Evolutionary conservation across 352 stramenopile genomes (phyloP), one percentile per base, ranked within the genome.

Genomic region (Phytophthora rubi): DNA sequence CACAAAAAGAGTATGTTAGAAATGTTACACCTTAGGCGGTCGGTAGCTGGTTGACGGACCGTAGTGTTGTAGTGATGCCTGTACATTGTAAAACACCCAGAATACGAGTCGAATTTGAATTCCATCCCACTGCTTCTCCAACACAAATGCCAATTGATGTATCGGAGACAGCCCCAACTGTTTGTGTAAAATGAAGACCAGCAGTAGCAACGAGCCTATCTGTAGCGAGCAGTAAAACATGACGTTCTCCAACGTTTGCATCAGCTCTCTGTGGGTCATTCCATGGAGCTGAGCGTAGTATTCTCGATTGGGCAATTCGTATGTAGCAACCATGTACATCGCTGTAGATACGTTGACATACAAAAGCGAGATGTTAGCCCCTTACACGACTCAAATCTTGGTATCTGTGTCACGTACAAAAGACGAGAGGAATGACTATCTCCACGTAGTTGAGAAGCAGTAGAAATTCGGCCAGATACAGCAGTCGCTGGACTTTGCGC

Each of bases 191-290:
- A 51, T 26, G 18, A 12, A 28, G 6, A 28, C 44, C n/a, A 51
- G 44, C 7, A 51, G 44, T 4, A 51, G 6, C n/a, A 51, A 12
- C 44, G 44, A 51, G 6, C 6, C n/a, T 23, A 51, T 5, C 44
- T 51, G 44, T 26, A 51, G 44, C n/a, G n/a, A 28, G 44, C 44
- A 28, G n/a, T 51, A 51, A 28, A 51, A 51, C 44, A 51, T 51
- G 16, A 26, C 44, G n/a, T 51, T 51, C 15, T 23, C n/a, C n/a
- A 51, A 6, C 3, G 44, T 51, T 28, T 51, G n/a, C 16, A 26
- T 51, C 44, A 51, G 39, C 39, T 47, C 39, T 3, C 39, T 47
- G 12, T 18, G 15, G 12, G 44, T 51, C 44, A 51, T 51, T 12
- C n/a, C 44, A 15, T 51, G 44, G 7, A 51, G 44, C 7, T 51